Percentiles rank a stretch among this genome's conserved stretches.
Conservation (phyloP, 257 asterid species). For the Penstemon barbatus region DNA sequence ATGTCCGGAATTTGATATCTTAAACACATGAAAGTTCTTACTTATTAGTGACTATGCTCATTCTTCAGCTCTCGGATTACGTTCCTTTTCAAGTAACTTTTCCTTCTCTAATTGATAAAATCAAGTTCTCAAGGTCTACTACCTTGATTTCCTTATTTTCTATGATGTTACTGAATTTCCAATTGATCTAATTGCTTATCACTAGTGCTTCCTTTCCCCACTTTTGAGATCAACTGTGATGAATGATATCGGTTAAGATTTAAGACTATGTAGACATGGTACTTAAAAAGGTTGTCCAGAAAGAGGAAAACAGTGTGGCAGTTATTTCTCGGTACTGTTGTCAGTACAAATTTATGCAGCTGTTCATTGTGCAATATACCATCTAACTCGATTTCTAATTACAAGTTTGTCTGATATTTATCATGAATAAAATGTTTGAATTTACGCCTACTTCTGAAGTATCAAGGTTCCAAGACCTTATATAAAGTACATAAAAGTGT, state of each 20-base stretch:
- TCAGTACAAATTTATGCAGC: neutral
- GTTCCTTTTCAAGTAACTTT: neutral
- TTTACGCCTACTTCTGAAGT: conserved; percentile 1
- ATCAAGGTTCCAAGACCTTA: neutral
- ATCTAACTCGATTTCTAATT: neutral
- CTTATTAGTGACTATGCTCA: neutral
- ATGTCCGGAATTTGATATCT: neutral
- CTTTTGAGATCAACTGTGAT: neutral
- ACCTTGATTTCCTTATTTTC: neutral
- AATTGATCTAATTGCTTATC: neutral
- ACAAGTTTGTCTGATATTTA: neutral
- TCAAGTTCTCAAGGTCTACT: neutral
- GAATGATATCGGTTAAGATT: neutral
- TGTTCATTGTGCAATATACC: neutral
- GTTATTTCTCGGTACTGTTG: neutral
- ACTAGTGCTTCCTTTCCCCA: conserved; percentile 6
- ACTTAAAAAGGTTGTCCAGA: neutral
- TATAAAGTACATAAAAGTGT: neutral
- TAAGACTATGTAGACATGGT: neutral
- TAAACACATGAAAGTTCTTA: neutral
- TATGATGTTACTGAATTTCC: conserved; percentile 3
- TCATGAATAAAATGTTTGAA: neutral
- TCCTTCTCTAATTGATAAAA: neutral
- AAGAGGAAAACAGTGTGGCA: conserved; percentile 8
- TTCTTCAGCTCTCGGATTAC: neutral